Conservation (phyloP, 1,139 yeast species). For the Magnusiomyces ingens region DNA sequence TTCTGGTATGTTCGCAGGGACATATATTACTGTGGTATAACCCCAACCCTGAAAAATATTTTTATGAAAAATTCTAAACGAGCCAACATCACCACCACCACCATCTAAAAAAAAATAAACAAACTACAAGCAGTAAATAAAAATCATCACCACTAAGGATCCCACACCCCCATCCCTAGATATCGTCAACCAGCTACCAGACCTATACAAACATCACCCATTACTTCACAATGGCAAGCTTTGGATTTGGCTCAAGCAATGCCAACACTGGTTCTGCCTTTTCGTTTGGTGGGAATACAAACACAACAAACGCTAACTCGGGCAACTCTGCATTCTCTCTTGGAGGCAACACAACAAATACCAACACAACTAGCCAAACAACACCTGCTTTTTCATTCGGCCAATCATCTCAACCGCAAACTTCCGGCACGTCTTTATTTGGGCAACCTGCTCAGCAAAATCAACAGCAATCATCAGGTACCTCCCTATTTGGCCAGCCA, state of each 20-base stretch:
- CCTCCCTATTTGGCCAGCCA: too few species aligned
- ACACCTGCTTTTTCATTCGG: not conserved
- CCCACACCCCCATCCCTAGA: not conserved
- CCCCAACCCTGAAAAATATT: not conserved
- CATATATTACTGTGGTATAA: not conserved
- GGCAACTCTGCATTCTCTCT: not conserved
- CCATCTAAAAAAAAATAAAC: not conserved
- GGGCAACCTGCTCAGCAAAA: too few species aligned
- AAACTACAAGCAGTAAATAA: not conserved
- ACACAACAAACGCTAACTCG: not conserved
- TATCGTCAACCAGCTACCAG: not conserved
- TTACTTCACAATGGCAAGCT: not conserved
- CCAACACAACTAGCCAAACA: not conserved
- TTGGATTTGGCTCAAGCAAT: slow-evolving; percentile 1
- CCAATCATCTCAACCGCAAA: slow-evolving; percentile 23
- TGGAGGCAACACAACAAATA: slow-evolving; percentile 2
- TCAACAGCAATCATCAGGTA: too few species aligned
- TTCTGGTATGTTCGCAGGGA: not conserved
- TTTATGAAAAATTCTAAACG: too few species aligned
- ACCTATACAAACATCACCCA: too few species aligned
- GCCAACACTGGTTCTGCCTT: not conserved
- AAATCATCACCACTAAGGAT: not conserved
- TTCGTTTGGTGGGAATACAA: slow-evolving; percentile 3
- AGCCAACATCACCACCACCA: slow-evolving; percentile 1
- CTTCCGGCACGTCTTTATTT: slow-evolving; percentile 43